phyloP scores from a whole-genome alignment of 768 basidiomycete species.

The Paxillus involutus region DNA sequence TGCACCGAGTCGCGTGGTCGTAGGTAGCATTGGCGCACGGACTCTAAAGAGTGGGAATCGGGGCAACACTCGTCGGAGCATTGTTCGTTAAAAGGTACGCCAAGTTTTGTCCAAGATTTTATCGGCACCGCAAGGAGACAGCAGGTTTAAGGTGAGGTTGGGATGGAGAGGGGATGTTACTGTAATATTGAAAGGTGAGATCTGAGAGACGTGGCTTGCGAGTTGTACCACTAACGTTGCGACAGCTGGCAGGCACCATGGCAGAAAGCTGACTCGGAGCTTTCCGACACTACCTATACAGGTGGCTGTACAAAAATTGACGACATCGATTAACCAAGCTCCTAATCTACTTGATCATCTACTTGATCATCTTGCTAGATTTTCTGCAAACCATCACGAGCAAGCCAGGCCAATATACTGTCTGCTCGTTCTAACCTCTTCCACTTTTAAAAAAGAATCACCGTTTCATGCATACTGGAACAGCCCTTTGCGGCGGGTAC shows the following conservation, averaged over 20 bases:
- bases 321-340: constrained; percentile 5
- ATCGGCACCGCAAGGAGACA: neutral
- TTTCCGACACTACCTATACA: constrained; percentile 21
- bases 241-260: too few species aligned
- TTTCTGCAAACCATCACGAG: constrained; percentile 16
- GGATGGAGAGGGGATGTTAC: too few species aligned
- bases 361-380: constrained; percentile 13
- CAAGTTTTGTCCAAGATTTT: too few species aligned
- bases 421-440: neutral
- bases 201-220: too few species aligned
- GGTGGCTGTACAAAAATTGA: constrained; percentile 21
- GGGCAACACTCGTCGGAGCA: constrained; percentile 41
- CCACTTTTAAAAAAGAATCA: constrained; percentile 13
- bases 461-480: constrained; percentile 46
- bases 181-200: too few species aligned
- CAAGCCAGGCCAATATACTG: neutral
- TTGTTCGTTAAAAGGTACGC: constrained; percentile 19
- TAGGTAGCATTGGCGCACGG: constrained; percentile 49
- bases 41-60: constrained; percentile 49
- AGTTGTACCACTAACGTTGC: too few species aligned
- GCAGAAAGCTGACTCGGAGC: constrained; percentile 1
- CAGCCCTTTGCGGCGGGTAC: constrained; percentile 35
- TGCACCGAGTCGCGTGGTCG: constrained; percentile 38
- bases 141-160: too few species aligned
- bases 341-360: constrained; percentile 9